Percentiles rank a stretch among this genome's conserved stretches.
These are phyloP conservation scores for Oryza rufipogon DNA, from an alignment of 176 grass and related monocot species.

Conservation along the genomic window DNA sequence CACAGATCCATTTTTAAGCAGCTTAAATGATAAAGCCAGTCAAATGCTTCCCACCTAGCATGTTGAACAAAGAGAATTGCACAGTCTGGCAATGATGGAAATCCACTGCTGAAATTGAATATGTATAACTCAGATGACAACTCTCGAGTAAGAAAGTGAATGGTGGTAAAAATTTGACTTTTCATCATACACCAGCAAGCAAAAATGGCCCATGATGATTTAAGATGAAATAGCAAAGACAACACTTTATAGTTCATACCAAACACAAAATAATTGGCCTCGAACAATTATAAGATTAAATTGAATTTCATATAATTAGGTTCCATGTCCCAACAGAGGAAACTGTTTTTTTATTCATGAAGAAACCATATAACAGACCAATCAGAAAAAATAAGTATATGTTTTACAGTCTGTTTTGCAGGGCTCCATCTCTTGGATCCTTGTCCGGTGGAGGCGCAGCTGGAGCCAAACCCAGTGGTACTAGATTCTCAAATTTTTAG, in stretches of 20 bases:
- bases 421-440: too few species aligned
- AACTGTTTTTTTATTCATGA: background rate
- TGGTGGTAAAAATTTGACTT: background rate
- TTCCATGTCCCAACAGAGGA: background rate
- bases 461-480: too few species aligned
- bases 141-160: background rate
- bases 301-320: slow-evolving; percentile 3
- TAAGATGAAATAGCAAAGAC: background rate
- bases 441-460: too few species aligned
- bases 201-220: background rate
- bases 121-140: background rate
- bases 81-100: background rate
- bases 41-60: background rate
- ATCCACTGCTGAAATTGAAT: background rate
- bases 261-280: background rate
- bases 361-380: background rate
- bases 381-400: background rate
- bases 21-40: background rate
- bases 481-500: too few species aligned
- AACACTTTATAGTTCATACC: slow-evolving; percentile 12
- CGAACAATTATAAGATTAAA: background rate
- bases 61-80: background rate
- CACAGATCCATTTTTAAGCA: background rate
- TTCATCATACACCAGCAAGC: background rate
- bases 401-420: background rate